phyloP scores from a whole-genome alignment of 352 stramenopile species.

The Phytopythium oedochilum region DNA sequence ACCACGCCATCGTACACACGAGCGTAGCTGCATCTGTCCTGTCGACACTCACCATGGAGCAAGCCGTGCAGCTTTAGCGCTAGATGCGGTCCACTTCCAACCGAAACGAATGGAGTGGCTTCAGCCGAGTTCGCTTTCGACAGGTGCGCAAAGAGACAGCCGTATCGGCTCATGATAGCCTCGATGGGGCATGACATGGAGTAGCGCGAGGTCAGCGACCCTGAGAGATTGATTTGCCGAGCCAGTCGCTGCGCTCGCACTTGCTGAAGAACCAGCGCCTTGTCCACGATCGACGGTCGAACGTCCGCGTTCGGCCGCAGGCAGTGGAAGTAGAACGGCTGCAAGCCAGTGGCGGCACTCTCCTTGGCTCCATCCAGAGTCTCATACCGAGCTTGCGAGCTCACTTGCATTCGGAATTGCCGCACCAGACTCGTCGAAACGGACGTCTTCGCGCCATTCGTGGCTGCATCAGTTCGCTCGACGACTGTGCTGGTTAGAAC shows the following conservation, averaged over 20 bases:
- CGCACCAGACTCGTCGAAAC: conserved; percentile 16
- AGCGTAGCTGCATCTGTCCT: neutral
- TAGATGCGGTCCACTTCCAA: neutral
- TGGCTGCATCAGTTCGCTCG: neutral
- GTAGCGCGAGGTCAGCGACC: conserved; percentile 13
- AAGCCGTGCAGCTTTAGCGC: neutral
- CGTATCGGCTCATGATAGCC: conserved; percentile 23
- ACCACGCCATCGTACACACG: conserved; percentile 4
- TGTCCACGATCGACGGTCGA: conserved; percentile 19
- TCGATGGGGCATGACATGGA: conserved; percentile 19
- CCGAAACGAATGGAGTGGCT: neutral
- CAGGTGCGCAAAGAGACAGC: conserved; percentile 10
- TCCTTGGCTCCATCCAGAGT: neutral
- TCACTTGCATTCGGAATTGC: conserved; percentile 41
- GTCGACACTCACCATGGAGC: neutral
- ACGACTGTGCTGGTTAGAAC: conserved; percentile 15
- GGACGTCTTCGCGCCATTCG: neutral
- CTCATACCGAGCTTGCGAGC: conserved; percentile 13
- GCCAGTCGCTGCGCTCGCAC: conserved; percentile 26
- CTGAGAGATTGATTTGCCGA: conserved; percentile 25
- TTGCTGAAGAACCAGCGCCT: conserved; percentile 25
- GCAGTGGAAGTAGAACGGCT: conserved; percentile 53
- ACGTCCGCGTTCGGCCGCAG: conserved; percentile 34
- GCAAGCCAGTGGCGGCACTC: conserved; percentile 2
- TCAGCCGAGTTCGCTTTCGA: neutral